These are phyloP conservation scores for Magnolia sinica DNA, from an alignment of 164 flowering plant genomes.

Conservation along the genomic window DNA sequence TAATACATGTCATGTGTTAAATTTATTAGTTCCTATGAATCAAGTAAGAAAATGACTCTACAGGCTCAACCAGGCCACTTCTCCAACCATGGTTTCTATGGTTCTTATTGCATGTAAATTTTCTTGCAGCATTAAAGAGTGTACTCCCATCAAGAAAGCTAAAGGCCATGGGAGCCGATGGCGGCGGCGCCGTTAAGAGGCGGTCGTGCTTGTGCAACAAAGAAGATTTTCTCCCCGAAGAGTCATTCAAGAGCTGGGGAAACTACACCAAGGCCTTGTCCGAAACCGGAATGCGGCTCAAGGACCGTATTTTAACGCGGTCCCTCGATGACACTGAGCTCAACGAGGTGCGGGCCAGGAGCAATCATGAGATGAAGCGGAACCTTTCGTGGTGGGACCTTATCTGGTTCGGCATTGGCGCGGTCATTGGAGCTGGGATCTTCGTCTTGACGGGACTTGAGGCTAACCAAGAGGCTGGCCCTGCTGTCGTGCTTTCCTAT, in stretches of 20 bases:
- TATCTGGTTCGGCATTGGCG: constrained; percentile 60
- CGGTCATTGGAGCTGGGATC: constrained; percentile 57
- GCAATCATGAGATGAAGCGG: constrained; percentile 52
- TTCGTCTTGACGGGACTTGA: constrained; percentile 55
- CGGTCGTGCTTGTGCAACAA: constrained; percentile 35
- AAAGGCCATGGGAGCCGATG: background rate
- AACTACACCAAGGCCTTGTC: constrained; percentile 34
- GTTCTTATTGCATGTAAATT: too few species aligned
- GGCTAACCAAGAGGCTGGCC: constrained; percentile 37
- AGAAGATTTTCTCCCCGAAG: constrained; percentile 47
- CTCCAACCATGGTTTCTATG: too few species aligned
- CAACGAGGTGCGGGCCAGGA: constrained; percentile 34
- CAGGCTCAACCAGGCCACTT: too few species aligned
- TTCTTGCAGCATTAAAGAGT: too few species aligned
- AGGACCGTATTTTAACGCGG: constrained; percentile 36
- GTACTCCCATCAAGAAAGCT: background rate
- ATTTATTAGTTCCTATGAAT: too few species aligned
- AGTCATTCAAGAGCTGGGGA: constrained; percentile 47
- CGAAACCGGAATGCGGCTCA: constrained; percentile 27
- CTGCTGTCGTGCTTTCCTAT: constrained; percentile 53
- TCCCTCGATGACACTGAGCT: constrained; percentile 43
- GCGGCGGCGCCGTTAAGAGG: constrained; percentile 12
- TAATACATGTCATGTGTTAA: too few species aligned
- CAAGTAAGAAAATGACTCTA: too few species aligned
- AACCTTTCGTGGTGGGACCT: constrained; percentile 57